Base-by-base conservation (phyloP, 2,329 filamentous ascomycete species). In the Orbilia blumenaviensis region DNA sequence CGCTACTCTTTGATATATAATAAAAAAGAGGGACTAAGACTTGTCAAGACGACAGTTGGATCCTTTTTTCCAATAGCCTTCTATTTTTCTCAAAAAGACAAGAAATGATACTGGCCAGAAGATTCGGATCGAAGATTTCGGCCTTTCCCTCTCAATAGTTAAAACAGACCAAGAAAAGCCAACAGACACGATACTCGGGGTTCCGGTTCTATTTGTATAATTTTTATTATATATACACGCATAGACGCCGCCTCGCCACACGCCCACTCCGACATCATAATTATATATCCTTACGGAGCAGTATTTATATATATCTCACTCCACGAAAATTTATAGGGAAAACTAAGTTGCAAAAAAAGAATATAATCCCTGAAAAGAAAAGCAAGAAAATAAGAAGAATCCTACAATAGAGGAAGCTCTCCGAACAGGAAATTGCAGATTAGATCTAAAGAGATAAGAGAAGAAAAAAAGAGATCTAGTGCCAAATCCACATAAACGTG, bases 391-490 rank as follows among this genome's bases (percentile, higher is more conserved):
- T 34, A 34, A 5, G 10, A 34, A 10, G 14, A 41, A 14, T 7
- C 42, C 10, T 14, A 50, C 14, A n/a, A 12, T 1, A 29, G 27
- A 16, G n/a, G 50, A 25, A 16, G 27, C 32, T 44, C 44, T 71
- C 56, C 56, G 66, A 69, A 61, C 4, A 21, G 48, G 36, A 25
- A 46, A 56, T 29, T 18, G 29, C 21, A 72, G 67, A 64, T 72
- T 64, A 64, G 67, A 72, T 72, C 67, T 64, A 16, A 27, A 2
- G n/a, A 72, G 67, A 72, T 72, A 72, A 48, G 36, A 52, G 34
- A 44, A 36, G 4, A 25, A 2, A n/a, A 14, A 9, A 9, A 18
- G 38, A 41, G 38, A 56, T 56, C 52, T 56, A 56, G 46, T 25
- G 25, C 29, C 46, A 36, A 61, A 34, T n/a, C n/a, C n/a, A 25